Base-by-base conservation (phyloP, 208 protist species). In the Crithidia thermophila region DNA sequence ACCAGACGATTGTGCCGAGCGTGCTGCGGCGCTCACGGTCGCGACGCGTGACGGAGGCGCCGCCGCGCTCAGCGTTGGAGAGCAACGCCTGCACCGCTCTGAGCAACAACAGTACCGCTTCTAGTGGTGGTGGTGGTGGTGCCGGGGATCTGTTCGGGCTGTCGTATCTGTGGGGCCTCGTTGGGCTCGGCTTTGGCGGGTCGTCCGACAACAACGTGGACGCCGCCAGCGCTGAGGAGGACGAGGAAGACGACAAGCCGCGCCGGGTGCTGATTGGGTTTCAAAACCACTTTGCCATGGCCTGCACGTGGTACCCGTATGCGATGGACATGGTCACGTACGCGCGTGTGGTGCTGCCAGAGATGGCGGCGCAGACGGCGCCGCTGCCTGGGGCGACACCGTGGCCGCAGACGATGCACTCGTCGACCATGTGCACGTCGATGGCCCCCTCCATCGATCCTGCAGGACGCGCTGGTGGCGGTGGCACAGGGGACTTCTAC, bases 241-340 rank as follows among this genome's bases (percentile, higher is more conserved):
- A 33, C 34, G 23, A 42, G 10, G 25, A 49, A 7, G 6, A 37
- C n/a, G 30, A 49, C 43, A 46, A 37, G 18, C 62, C 49, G 5
- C 72, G 59, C 21, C 72, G 72, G 13, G 67, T 77, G 13, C 58
- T 83, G 23, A 30, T 79, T 0, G 72, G 72, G 51, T 83, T 73
- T 20, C 39, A 66, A 42, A 57, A 63, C 2, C 72, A 78, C 61
- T 72, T 60, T 34, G 45, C 59, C 21, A 55, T 73, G 34, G 33
- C 43, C 53, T 61, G 66, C 37, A n/a, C 56, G 42, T 79, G 73
- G 64, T n/a, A 61, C 64, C 53, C 61, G 7, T 65, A 43, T 39
- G 33, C 53, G 21, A 60, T 78, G 64, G 59, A 71, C 27, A 23
- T 68, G 3, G 46, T 18, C 65, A 68, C 67, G 7, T 78, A 73